Base-by-base conservation (phyloP, 2,329 filamentous ascomycete species). In the Aspergillus intermedius region DNA sequence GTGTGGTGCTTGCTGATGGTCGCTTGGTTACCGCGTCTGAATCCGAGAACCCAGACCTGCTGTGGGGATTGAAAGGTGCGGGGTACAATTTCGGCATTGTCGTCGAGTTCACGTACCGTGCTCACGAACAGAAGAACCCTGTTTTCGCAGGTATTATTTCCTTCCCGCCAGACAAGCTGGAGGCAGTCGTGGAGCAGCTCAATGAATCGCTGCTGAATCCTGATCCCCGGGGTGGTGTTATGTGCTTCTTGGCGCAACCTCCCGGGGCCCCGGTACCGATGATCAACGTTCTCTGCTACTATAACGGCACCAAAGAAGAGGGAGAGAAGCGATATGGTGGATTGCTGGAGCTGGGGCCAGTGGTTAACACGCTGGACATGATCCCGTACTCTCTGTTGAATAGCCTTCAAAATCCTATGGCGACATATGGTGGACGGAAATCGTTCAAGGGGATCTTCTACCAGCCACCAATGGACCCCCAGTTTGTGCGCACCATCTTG, bases 171-270 rank as follows among this genome's bases (percentile, higher is more conserved):
- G 55, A 62, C 5, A 57, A 61, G 15, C 45, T 67, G 13, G 58
- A 63, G 23, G 5, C 9, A 1, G 49, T 65, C 2, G 46, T 65
- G 12, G 52, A 56, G 19, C 45, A 50, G 7, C 35, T 64, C 6
- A 63, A 63, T 3, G 74, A 74, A 1, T 77, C 77, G 0, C 72
- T 81, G 1, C 78, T 77, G 2, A 77, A 78, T 1, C 81, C 80
- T 0, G 78, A 83, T 12, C 74, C 77, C 7, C 77, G 81, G 49
- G 81, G 79, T 2, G 60, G 56, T 1, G 62, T 62, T 2, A 59
- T 69, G 39, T 60, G 56, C 23, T 49, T 66, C 37, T 53, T 62
- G 9, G 49, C 62, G 0, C 58, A 61, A 12, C 68, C 66, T 1
- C 63, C 64, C 0, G 61, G 57, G 17, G 58, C 59, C 1, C 59